Evolutionary conservation across 2,329 filamentous ascomycete genomes (phyloP).

Genomic region (Nigrospora oryzae): DNA sequence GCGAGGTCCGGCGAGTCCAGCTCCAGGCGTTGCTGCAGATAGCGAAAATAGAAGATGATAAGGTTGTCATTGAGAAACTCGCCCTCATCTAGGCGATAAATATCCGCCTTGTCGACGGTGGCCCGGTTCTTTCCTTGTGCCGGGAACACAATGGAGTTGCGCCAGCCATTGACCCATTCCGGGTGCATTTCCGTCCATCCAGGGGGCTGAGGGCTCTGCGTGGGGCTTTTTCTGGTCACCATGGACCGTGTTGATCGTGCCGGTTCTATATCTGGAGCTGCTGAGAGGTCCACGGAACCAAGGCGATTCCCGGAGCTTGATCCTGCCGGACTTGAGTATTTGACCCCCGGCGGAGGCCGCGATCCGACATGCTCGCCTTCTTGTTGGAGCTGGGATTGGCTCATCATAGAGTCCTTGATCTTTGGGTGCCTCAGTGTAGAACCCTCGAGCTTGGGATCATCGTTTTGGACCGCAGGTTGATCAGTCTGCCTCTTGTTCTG

Average conservation of each 20-base stretch:
- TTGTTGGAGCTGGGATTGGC: no score
- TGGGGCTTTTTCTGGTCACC: slow-evolving; percentile 9
- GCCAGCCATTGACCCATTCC: slow-evolving; percentile 45
- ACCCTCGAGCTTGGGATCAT: no score
- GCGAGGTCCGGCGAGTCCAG: slow-evolving; percentile 44
- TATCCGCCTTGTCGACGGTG: slow-evolving; percentile 62
- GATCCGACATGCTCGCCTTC: no score
- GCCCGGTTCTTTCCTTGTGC: slow-evolving; percentile 49
- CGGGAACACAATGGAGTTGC: slow-evolving; percentile 54
- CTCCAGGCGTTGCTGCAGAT: slow-evolving; percentile 55
- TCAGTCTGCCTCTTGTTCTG: no score
- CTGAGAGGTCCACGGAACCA: no score
- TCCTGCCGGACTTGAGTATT: no score
- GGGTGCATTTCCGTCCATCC: slow-evolving; percentile 42
- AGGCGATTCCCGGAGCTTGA: no score
- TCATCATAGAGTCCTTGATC: no score
- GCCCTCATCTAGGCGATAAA: slow-evolving; percentile 70
- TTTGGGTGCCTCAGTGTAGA: no score
- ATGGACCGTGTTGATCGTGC: neutral
- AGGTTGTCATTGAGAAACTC: slow-evolving; percentile 90
- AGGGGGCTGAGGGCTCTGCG: neutral
- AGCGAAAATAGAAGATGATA: slow-evolving; percentile 78
- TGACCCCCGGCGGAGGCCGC: no score
- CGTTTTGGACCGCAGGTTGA: no score
- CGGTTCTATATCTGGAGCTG: neutral